These are phyloP conservation scores for Ophiocordyceps unilateralis DNA, from an alignment of 2,329 filamentous ascomycete genomes.

Conservation along the genomic window DNA sequence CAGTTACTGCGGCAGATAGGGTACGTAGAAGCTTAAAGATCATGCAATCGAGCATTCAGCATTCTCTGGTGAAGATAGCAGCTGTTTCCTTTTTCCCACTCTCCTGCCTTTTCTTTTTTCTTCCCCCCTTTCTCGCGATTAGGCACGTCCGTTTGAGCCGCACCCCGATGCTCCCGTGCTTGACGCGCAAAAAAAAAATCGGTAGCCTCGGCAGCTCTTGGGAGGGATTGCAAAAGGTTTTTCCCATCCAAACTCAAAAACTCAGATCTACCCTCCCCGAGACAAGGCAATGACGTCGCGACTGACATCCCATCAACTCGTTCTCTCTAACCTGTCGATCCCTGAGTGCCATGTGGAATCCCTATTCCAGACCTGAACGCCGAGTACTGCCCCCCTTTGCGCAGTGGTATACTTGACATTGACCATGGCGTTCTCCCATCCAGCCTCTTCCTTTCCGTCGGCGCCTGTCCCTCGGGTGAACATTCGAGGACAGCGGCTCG, in stretches of 20 bases:
- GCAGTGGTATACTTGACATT: conserved; percentile 1
- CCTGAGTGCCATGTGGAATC: neutral
- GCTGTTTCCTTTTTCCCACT: too few relatives aligned
- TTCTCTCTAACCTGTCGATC: neutral
- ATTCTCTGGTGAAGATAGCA: neutral
- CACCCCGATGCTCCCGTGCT: neutral
- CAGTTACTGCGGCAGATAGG: neutral
- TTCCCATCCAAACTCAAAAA: neutral
- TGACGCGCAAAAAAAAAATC: neutral
- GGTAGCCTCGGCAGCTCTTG: neutral
- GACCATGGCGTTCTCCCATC: neutral
- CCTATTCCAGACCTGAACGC: conserved; percentile 3
- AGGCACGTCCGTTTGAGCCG: neutral
- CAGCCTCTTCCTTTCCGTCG: neutral
- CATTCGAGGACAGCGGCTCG: neutral
- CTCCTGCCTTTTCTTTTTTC: too few relatives aligned
- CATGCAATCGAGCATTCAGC: neutral
- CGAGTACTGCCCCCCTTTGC: neutral
- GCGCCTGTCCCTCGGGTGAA: neutral
- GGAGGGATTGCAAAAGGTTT: neutral
- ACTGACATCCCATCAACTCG: neutral
- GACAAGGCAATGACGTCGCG: neutral
- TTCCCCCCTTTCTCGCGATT: too few relatives aligned
- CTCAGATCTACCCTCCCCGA: neutral
- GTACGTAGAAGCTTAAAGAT: too few relatives aligned